Evolutionary conservation across 345 rosid species (phyloP).

Genomic region (Isatis tinctoria): DNA sequence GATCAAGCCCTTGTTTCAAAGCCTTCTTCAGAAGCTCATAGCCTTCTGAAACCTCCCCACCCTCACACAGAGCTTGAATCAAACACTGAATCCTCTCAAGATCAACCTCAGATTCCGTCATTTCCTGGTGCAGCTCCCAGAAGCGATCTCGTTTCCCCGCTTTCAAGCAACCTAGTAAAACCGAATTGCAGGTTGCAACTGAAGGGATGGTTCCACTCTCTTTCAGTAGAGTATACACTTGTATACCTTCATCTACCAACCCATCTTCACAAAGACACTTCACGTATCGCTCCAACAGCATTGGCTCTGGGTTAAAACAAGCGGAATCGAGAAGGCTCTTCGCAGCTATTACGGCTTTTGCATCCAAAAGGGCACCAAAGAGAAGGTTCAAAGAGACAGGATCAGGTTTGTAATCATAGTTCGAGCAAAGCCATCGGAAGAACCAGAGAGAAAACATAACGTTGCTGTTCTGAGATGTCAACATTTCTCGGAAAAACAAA

Average conservation of each 20-base stretch:
- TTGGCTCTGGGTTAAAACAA: slow-evolving; percentile 37
- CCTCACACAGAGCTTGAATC: slow-evolving; percentile 56
- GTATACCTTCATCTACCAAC: slow-evolving; percentile 46
- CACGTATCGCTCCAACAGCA: slow-evolving; percentile 42
- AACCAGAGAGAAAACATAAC: slow-evolving; percentile 47
- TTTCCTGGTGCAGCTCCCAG: slow-evolving; percentile 47
- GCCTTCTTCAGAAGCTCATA: slow-evolving; percentile 39
- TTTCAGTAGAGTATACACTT: slow-evolving; percentile 33
- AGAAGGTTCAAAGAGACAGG: slow-evolving; percentile 42
- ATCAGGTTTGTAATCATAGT: slow-evolving; percentile 37
- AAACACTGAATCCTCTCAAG: slow-evolving; percentile 43
- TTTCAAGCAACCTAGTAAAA: slow-evolving; percentile 46
- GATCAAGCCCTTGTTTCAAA: slow-evolving; percentile 42
- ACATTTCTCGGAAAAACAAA: slow-evolving; percentile 41
- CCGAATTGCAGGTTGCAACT: slow-evolving; percentile 46
- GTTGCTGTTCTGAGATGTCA: slow-evolving; percentile 48
- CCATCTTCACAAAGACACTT: slow-evolving; percentile 49
- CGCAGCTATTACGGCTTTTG: slow-evolving; percentile 47
- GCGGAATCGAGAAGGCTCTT: slow-evolving; percentile 37
- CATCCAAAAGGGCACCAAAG: slow-evolving; percentile 58
- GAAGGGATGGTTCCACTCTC: slow-evolving; percentile 30
- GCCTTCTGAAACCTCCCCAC: slow-evolving; percentile 35
- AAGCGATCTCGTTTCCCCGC: slow-evolving; percentile 30
- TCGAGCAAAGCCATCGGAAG: slow-evolving; percentile 48
- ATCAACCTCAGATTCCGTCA: slow-evolving; percentile 42